Evolutionary conservation across 139 green algal genomes (phyloP).

Genomic region (Pleodorina starrii): DNA sequence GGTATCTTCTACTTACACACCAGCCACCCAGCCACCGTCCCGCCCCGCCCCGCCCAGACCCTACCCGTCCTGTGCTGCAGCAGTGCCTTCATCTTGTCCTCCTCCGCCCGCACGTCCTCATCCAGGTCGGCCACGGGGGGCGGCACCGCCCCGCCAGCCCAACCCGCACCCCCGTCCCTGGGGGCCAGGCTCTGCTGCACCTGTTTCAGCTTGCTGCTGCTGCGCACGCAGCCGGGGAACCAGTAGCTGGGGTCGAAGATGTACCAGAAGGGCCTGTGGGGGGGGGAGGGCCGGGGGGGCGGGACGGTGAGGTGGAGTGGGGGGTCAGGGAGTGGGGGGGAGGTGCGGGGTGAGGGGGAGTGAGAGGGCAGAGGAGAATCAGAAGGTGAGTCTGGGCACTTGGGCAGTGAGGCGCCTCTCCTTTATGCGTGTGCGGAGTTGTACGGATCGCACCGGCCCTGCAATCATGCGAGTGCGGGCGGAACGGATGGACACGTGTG

Average conservation of each 20-base stretch:
- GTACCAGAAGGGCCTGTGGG: slow-evolving; percentile 68
- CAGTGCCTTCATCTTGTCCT: slow-evolving; percentile 72
- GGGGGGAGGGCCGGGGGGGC: background rate
- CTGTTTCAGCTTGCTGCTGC: background rate
- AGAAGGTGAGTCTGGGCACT: background rate
- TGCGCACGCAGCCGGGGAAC: slow-evolving; percentile 45
- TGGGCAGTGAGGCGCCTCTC: too few relatives aligned
- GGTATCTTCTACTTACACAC: too few relatives aligned
- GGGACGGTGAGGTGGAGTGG: too few relatives aligned
- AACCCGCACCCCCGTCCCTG: background rate
- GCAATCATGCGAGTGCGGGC: too few relatives aligned
- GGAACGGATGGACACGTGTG: too few relatives aligned
- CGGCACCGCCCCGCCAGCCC: background rate
- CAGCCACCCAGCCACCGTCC: too few relatives aligned
- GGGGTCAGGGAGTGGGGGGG: too few relatives aligned
- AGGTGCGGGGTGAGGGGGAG: too few relatives aligned
- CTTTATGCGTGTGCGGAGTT: too few relatives aligned
- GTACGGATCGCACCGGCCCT: too few relatives aligned
- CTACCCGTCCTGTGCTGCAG: slow-evolving; percentile 65
- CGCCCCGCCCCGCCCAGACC: too few relatives aligned
- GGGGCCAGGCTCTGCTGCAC: background rate
- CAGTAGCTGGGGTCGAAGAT: slow-evolving; percentile 80
- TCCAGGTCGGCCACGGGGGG: slow-evolving; percentile 46
- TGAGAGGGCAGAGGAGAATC: background rate
- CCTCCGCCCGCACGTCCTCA: slow-evolving; percentile 80